Conservation (phyloP, 1,139 yeast genomes). For the Petasospora rhodanensis region DNA sequence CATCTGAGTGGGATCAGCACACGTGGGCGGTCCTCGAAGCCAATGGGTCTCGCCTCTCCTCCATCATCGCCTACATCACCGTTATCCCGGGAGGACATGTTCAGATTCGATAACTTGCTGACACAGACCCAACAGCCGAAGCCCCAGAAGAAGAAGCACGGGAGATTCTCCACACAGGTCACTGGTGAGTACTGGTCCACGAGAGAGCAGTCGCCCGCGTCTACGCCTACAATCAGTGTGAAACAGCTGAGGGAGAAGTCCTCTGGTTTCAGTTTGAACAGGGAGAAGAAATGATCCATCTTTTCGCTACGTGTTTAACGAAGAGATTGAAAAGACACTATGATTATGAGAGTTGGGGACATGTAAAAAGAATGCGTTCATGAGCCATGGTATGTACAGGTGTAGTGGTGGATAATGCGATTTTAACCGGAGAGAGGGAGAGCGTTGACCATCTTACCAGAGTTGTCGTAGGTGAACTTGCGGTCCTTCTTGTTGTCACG, state of each 20-base stretch:
- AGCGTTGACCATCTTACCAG: slow-evolving; percentile 55
- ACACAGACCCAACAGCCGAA: slow-evolving; percentile 21
- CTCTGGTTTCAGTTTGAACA: slow-evolving; percentile 20
- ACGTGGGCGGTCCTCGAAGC: too few relatives aligned
- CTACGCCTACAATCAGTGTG: slow-evolving; percentile 8
- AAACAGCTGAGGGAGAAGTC: slow-evolving; percentile 16
- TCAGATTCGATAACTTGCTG: slow-evolving; percentile 34
- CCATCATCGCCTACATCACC: slow-evolving; percentile 23
- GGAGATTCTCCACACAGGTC: slow-evolving; percentile 17
- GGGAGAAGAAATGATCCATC: slow-evolving; percentile 18
- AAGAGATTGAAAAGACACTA: too few relatives aligned
- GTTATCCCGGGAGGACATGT: slow-evolving; percentile 29
- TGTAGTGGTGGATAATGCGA: too few relatives aligned
- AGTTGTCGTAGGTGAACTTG: slow-evolving; percentile 67
- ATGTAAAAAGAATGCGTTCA: neutral
- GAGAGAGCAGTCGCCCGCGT: slow-evolving; percentile 7
- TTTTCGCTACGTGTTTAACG: too few relatives aligned
- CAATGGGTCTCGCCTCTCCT: too few relatives aligned
- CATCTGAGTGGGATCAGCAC: slow-evolving; percentile 22
- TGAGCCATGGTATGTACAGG: slow-evolving; percentile 9
- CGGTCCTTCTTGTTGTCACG: slow-evolving; percentile 89
- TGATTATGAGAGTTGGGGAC: too few relatives aligned
- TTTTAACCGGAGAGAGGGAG: slow-evolving; percentile 23
- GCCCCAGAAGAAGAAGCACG: slow-evolving; percentile 14
- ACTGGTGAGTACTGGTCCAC: slow-evolving; percentile 20